phyloP scores from a whole-genome alignment of 306 rosid species.

The Quercus glauca region DNA sequence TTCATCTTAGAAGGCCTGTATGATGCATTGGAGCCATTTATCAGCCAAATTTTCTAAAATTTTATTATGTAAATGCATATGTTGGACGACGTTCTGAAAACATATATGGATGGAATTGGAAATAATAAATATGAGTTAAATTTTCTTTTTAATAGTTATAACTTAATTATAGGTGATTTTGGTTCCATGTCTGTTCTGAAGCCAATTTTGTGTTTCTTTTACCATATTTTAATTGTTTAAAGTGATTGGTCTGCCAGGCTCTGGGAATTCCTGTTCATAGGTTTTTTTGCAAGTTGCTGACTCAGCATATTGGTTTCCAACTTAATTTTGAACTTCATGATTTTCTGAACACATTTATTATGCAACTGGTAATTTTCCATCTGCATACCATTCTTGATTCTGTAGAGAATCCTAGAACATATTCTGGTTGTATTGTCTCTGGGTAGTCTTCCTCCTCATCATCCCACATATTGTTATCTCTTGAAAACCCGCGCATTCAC shows the following conservation, averaged over 20 bases:
- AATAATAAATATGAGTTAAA: neutral
- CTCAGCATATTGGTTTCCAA: constrained; percentile 43
- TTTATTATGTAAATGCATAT: neutral
- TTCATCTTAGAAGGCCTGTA: neutral
- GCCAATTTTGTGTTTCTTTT: neutral
- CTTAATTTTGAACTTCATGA: neutral
- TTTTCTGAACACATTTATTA: neutral
- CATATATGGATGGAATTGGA: neutral
- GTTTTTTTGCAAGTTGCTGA: constrained; percentile 90
- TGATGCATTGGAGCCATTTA: neutral
- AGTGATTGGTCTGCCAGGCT: constrained; percentile 49
- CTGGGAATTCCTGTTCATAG: constrained; percentile 82
- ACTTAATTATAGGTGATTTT: too few relatives aligned
- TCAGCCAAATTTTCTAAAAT: neutral
- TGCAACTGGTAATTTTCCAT: neutral
- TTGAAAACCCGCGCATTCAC: too few relatives aligned
- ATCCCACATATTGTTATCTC: too few relatives aligned
- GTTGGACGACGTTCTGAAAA: neutral
- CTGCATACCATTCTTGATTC: too few relatives aligned
- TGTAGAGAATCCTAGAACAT: too few relatives aligned
- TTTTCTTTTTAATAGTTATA: neutral
- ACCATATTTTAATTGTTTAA: too few relatives aligned
- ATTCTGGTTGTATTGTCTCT: too few relatives aligned
- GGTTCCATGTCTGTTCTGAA: constrained; percentile 1
- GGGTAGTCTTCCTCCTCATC: too few relatives aligned